Percentiles rank a stretch among this genome's conserved stretches.
These are phyloP conservation scores for Arachnomyces sp. DNA, from an alignment of 2,329 filamentous ascomycete species.

Conservation along the genomic window DNA sequence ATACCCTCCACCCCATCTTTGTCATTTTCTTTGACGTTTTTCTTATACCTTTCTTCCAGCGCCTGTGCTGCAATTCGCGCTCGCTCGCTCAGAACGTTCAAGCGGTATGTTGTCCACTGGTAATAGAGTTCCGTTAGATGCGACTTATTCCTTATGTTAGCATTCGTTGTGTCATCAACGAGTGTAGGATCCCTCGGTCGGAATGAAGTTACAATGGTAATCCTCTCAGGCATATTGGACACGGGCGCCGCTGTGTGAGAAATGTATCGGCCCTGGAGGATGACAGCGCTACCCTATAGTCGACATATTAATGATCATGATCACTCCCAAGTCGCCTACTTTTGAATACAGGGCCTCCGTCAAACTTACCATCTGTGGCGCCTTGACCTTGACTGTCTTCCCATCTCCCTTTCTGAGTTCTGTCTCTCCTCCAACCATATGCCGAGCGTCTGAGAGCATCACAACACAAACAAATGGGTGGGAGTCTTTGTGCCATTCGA, in stretches of 20 bases:
- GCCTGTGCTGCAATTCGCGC: too few relatives aligned
- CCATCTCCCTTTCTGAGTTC: slow-evolving; percentile 6
- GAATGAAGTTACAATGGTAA: slow-evolving; percentile 52
- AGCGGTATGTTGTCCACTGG: slow-evolving; percentile 22
- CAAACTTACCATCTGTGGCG: too few relatives aligned
- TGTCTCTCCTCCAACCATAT: slow-evolving; percentile 8
- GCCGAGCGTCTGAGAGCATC: slow-evolving; percentile 11
- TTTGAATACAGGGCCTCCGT: too few relatives aligned
- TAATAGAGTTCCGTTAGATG: slow-evolving; percentile 22
- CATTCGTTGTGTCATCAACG: slow-evolving; percentile 11
- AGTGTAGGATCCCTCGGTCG: slow-evolving; percentile 39
- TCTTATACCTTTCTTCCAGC: slow-evolving; percentile 29
- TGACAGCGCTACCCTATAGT: slow-evolving; percentile 46
- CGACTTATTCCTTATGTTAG: slow-evolving; percentile 19
- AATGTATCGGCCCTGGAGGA: slow-evolving; percentile 53
- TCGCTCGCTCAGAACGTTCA: slow-evolving; percentile 17
- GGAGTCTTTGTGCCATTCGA: slow-evolving; percentile 16
- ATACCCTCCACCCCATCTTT: slow-evolving; percentile 16
- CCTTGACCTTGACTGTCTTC: slow-evolving; percentile 6
- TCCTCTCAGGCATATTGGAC: slow-evolving; percentile 46
- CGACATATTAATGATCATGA: not conserved
- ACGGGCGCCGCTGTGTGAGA: slow-evolving; percentile 50
- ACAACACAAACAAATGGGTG: slow-evolving; percentile 15
- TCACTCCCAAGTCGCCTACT: too few relatives aligned
- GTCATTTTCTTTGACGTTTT: slow-evolving; percentile 15